A percentile compares a stretch with the other conserved stretches of the same genome.
Evolutionary conservation across 345 rosid genomes (phyloP).

Genomic region (Salix viminalis): DNA sequence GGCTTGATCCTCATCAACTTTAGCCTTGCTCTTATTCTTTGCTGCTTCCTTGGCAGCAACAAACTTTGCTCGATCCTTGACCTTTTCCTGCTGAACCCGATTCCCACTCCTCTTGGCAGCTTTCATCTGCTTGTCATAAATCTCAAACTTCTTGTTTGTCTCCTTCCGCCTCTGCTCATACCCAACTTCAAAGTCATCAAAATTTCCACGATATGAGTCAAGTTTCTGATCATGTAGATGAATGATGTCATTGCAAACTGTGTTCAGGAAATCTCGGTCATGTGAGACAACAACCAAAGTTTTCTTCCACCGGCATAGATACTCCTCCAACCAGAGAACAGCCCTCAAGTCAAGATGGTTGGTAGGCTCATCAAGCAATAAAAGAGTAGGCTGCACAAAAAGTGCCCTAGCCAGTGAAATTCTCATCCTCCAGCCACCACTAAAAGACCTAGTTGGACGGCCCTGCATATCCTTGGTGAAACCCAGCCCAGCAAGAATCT

Average conservation of each 20-base stretch:
- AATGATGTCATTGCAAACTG: constrained; percentile 81
- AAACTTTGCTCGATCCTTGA: constrained; percentile 73
- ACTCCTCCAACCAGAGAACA: constrained; percentile 93
- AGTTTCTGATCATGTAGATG: constrained; percentile 88
- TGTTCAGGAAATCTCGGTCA: constrained; percentile 90
- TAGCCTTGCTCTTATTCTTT: constrained; percentile 71
- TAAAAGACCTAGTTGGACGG: constrained; percentile 72
- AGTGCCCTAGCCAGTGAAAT: constrained; percentile 93
- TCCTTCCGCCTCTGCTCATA: constrained; percentile 92
- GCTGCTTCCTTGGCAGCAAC: constrained; percentile 71
- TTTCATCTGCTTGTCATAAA: constrained; percentile 68
- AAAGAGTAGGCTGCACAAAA: constrained; percentile 86
- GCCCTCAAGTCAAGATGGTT: constrained; percentile 97
- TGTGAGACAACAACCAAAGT: constrained; percentile 93
- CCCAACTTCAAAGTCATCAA: constrained; percentile 74
- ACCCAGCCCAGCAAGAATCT: constrained; percentile 94
- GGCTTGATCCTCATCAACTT: constrained; percentile 68
- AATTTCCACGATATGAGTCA: constrained; percentile 80
- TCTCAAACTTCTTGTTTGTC: constrained; percentile 76
- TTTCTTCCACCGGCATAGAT: constrained; percentile 85
- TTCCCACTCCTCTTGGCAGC: constrained; percentile 59
- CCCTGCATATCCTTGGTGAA: constrained; percentile 87
- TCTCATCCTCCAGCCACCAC: constrained; percentile 99
- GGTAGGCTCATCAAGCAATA: constrained; percentile 91
- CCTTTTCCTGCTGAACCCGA: constrained; percentile 68